These are phyloP conservation scores for Lipomyces mesembrius DNA, from an alignment of 805 yeast genomes.

Conservation along the genomic window DNA sequence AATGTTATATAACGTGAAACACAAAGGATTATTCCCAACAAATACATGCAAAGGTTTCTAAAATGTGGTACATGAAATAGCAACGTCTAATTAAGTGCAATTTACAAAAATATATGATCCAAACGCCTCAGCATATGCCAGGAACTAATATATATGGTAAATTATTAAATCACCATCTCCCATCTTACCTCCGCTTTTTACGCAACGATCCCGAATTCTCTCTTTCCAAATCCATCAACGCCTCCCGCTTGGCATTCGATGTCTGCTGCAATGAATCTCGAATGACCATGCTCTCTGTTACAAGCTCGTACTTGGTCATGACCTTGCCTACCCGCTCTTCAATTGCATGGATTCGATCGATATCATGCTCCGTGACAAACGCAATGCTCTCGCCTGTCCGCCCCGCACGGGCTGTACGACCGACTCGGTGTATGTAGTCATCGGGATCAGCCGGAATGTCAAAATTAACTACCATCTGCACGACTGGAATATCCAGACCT, in stretches of 20 bases:
- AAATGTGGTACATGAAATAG: background rate
- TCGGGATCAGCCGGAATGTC: conserved; percentile 97
- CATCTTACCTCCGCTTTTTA: background rate
- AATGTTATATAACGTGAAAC: no score
- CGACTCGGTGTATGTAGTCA: conserved; percentile 94
- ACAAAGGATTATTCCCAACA: background rate
- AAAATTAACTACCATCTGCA: conserved; percentile 84
- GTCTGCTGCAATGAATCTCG: conserved; percentile 70
- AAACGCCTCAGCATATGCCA: background rate
- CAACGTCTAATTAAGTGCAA: background rate
- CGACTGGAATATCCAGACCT: conserved; percentile 95
- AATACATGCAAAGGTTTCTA: background rate
- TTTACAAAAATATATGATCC: background rate
- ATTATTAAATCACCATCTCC: background rate
- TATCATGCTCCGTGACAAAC: conserved; percentile 83
- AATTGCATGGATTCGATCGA: conserved; percentile 77
- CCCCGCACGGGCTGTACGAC: conserved; percentile 99
- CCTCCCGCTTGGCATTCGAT: conserved; percentile 85
- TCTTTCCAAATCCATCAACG: conserved; percentile 89
- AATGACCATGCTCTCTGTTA: conserved; percentile 78
- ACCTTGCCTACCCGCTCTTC: conserved; percentile 82
- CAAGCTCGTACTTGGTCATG: conserved; percentile 72
- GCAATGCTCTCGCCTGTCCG: conserved; percentile 82
- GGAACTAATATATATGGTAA: background rate
- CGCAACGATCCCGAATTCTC: conserved; percentile 51